Conservation (phyloP, 495 filamentous ascomycete genomes). For the Astrocystis sublimbata region DNA sequence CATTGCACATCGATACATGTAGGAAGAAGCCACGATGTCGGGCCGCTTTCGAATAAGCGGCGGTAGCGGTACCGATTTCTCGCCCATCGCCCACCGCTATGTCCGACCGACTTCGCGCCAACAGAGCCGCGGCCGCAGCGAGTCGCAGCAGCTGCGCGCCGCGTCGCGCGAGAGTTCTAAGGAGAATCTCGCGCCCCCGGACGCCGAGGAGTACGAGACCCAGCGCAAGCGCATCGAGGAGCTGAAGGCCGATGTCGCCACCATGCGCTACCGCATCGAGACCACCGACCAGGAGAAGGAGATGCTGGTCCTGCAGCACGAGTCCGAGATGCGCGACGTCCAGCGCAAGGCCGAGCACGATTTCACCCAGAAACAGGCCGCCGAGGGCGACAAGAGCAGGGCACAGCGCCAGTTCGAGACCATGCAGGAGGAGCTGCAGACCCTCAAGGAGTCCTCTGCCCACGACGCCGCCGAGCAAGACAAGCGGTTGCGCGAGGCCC, state of each 20-base stretch:
- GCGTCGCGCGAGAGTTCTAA: slow-evolving; percentile 50
- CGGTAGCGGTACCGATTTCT: slow-evolving; percentile 30
- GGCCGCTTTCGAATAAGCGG: slow-evolving; percentile 40
- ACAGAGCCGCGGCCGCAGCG: slow-evolving; percentile 28
- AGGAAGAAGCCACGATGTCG: slow-evolving; percentile 22
- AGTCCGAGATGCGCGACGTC: slow-evolving; percentile 77
- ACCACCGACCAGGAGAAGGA: slow-evolving; percentile 87
- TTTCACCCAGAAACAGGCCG: slow-evolving; percentile 76
- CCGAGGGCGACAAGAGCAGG: slow-evolving; percentile 67
- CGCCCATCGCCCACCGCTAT: no score
- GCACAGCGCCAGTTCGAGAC: slow-evolving; percentile 70
- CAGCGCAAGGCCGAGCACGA: slow-evolving; percentile 78
- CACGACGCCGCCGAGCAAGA: slow-evolving; percentile 73
- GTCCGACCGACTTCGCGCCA: slow-evolving; percentile 38
- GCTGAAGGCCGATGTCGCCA: slow-evolving; percentile 57
- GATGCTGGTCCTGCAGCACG: slow-evolving; percentile 68
- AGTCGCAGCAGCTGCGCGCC: slow-evolving; percentile 36
- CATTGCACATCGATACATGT: neutral
- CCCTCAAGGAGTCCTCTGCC: slow-evolving; percentile 62
- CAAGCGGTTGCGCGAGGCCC: slow-evolving; percentile 64
- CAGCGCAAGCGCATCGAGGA: slow-evolving; percentile 52
- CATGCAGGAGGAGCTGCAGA: slow-evolving; percentile 69
- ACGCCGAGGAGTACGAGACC: slow-evolving; percentile 53
- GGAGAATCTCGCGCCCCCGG: slow-evolving; percentile 49
- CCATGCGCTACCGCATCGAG: slow-evolving; percentile 54